phyloP scores from a whole-genome alignment of 352 stramenopile species.

The Aphanomyces euteiches region DNA sequence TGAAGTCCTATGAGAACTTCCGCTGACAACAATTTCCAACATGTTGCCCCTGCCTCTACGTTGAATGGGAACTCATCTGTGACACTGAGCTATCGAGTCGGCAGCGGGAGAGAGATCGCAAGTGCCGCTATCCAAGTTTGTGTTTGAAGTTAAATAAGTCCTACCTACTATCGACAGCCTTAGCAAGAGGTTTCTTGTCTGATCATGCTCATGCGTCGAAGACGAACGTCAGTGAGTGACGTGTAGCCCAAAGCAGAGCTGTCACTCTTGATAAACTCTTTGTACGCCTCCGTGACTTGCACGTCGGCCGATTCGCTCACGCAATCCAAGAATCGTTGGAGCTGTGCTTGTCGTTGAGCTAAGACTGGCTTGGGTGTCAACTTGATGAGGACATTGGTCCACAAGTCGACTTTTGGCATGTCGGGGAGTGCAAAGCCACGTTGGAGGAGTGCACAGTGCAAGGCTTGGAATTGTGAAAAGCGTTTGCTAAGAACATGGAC shows the following conservation, averaged over 20 bases:
- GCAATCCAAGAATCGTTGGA: not conserved
- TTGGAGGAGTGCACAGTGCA: not conserved
- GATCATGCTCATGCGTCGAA: not conserved
- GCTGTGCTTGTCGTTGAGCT: not conserved
- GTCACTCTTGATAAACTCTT: not conserved
- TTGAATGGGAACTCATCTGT: too few species aligned
- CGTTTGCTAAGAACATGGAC: not conserved
- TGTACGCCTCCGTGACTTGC: not conserved
- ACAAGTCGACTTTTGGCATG: conserved; percentile 15
- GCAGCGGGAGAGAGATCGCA: not conserved
- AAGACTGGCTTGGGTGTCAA: not conserved
- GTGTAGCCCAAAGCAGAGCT: not conserved
- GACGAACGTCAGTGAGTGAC: not conserved
- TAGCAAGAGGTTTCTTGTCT: not conserved
- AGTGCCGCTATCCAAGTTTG: not conserved
- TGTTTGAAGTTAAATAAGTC: too few species aligned
- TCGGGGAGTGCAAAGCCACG: conserved; percentile 1
- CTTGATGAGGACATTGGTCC: conserved; percentile 15
- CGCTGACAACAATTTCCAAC: too few species aligned
- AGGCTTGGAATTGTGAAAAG: not conserved
- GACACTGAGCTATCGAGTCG: too few species aligned
- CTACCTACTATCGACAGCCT: not conserved
- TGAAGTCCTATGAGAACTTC: too few species aligned
- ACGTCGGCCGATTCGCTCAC: not conserved
- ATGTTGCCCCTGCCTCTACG: too few species aligned